Percentiles rank a stretch among this genome's conserved stretches.
These are phyloP conservation scores for Fraxinus sp. DNA, from an alignment of 305 asterid species.

Conservation along the genomic window DNA sequence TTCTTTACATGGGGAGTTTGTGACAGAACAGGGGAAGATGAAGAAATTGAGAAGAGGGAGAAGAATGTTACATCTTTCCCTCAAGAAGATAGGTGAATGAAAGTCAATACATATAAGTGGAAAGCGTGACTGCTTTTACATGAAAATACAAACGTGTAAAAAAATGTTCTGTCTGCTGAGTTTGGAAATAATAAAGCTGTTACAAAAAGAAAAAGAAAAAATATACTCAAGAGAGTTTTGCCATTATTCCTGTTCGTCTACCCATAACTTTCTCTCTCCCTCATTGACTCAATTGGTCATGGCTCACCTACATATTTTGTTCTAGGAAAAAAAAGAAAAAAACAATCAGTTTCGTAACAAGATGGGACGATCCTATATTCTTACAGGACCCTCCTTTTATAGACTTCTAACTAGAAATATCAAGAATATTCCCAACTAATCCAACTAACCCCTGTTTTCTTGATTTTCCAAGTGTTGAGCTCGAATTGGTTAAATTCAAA, in stretches of 20 bases:
- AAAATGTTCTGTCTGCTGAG: background rate
- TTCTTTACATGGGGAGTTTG: slow-evolving; percentile 19
- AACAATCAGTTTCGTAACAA: background rate
- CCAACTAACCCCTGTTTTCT: background rate
- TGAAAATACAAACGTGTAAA: background rate
- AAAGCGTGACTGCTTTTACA: background rate
- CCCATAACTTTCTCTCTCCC: background rate
- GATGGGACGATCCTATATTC: background rate
- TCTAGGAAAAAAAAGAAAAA: background rate
- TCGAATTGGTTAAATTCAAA: background rate
- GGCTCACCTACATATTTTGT: background rate
- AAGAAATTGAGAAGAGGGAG: slow-evolving; percentile 7
- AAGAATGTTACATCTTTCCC: slow-evolving; percentile 1
- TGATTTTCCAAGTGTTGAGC: background rate
- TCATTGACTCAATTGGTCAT: background rate
- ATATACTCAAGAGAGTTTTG: background rate
- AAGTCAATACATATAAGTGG: background rate
- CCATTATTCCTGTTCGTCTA: background rate
- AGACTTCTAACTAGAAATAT: background rate
- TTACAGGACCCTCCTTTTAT: background rate
- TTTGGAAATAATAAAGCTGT: background rate
- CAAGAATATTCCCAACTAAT: background rate
- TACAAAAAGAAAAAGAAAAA: background rate
- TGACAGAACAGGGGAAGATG: slow-evolving; percentile 17
- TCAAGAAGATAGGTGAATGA: slow-evolving; percentile 12